These are phyloP conservation scores for Kappamyces sp. DNA, from an alignment of 192 early-diverging fungal genomes.

Conservation along the genomic window DNA sequence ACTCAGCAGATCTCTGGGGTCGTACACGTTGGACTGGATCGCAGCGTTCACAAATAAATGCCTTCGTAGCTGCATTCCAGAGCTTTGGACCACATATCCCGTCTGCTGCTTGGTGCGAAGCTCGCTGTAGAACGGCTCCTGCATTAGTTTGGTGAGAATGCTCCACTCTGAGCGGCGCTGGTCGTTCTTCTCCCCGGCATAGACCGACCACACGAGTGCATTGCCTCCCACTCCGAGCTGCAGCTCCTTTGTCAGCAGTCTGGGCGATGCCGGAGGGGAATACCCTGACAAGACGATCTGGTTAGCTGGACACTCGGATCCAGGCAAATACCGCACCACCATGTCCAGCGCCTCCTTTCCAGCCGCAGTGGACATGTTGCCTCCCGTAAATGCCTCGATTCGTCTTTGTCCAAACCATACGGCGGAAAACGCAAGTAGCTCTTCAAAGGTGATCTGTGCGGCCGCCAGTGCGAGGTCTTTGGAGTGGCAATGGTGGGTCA, in stretches of 20 bases:
- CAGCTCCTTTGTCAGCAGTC: slow-evolving; percentile 10
- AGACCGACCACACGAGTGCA: slow-evolving; percentile 21
- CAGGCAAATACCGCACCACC: slow-evolving; percentile 11
- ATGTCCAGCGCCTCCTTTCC: slow-evolving; percentile 17
- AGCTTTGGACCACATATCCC: slow-evolving; percentile 33
- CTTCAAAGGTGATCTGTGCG: slow-evolving; percentile 12
- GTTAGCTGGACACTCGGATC: slow-evolving; percentile 18
- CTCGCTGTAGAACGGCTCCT: slow-evolving; percentile 41
- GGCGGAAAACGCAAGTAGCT: slow-evolving; percentile 18
- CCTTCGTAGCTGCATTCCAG: slow-evolving; percentile 16
- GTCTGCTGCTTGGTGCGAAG: slow-evolving; percentile 35
- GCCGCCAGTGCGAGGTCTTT: slow-evolving; percentile 22
- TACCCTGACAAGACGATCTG: background rate
- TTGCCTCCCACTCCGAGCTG: slow-evolving; percentile 32
- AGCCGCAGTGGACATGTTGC: slow-evolving; percentile 18
- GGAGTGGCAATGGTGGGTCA: slow-evolving; percentile 19
- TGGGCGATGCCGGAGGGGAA: slow-evolving; percentile 1
- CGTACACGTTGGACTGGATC: slow-evolving; percentile 32
- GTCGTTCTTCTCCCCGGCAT: slow-evolving; percentile 12
- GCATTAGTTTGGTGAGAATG: slow-evolving; percentile 31
- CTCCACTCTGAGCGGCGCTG: slow-evolving; percentile 18
- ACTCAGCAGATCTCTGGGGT: slow-evolving; percentile 27
- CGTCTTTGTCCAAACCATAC: slow-evolving; percentile 15
- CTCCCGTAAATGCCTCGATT: slow-evolving; percentile 36
- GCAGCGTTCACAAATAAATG: slow-evolving; percentile 23